phyloP scores from a whole-genome alignment of 2,329 filamentous ascomycete genomes.

The Penicillium aurantiogriseum region DNA sequence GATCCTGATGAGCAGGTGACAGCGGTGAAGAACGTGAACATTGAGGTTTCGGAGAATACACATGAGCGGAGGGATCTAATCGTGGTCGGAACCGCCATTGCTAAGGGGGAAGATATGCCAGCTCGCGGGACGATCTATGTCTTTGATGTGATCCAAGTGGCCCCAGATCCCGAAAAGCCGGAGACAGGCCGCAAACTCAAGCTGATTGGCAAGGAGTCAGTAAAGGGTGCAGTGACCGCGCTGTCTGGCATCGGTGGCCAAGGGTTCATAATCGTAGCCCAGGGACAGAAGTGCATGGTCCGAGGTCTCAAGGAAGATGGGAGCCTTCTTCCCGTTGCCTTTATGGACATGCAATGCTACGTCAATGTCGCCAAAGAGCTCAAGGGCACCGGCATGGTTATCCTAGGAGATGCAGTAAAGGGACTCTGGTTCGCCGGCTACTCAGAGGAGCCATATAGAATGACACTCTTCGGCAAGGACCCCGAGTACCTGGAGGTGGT shows the following conservation, averaged over 20 bases:
- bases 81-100: slow-evolving; percentile 78
- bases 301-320: slow-evolving; percentile 94
- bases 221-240: slow-evolving; percentile 87
- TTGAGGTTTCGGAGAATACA: slow-evolving; percentile 88
- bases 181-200: slow-evolving; percentile 86
- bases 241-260: slow-evolving; percentile 81
- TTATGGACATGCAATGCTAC: slow-evolving; percentile 96
- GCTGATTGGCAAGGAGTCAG: slow-evolving; percentile 82
- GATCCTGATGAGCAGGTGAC: slow-evolving; percentile 75
- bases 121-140: slow-evolving; percentile 83
- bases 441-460: slow-evolving; percentile 93
- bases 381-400: slow-evolving; percentile 75
- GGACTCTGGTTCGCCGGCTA: slow-evolving; percentile 96
- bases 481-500: slow-evolving; percentile 74
- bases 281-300: slow-evolving; percentile 97
- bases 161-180: slow-evolving; percentile 79
- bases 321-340: slow-evolving; percentile 86
- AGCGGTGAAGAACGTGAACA: slow-evolving; percentile 75
- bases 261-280: slow-evolving; percentile 83
- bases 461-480: slow-evolving; percentile 89
- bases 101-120: slow-evolving; percentile 87
- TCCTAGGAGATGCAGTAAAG: slow-evolving; percentile 88
- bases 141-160: slow-evolving; percentile 87
- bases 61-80: slow-evolving; percentile 81
- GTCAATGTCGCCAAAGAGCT: slow-evolving; percentile 83